Evolutionary conservation across 2,329 filamentous ascomycete genomes (phyloP).

Genomic region (Ophidiomyces ophidiicola): DNA sequence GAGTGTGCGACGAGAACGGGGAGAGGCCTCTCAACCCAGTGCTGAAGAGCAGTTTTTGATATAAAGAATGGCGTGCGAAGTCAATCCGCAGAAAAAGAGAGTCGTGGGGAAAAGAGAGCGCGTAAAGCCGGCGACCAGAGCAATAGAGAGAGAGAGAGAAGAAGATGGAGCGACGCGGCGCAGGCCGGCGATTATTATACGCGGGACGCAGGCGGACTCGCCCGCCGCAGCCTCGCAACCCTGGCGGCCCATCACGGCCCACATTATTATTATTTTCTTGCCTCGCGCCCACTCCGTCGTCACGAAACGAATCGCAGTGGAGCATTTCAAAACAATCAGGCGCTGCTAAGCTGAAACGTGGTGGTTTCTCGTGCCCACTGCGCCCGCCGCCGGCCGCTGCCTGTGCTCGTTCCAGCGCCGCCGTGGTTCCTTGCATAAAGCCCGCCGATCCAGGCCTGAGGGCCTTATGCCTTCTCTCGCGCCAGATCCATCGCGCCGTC

Average conservation of each 20-base stretch:
- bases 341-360: too few relatives aligned
- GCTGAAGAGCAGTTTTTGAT: conserved; percentile 9
- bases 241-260: background rate
- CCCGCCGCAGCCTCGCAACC: too few relatives aligned
- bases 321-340: conserved; percentile 5
- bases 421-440: too few relatives aligned
- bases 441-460: too few relatives aligned
- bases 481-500: too few relatives aligned
- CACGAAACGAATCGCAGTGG: background rate
- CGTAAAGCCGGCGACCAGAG: conserved; percentile 10
- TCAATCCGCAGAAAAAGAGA: conserved; percentile 26
- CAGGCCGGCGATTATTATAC: too few relatives aligned
- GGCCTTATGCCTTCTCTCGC: too few relatives aligned
- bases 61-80: conserved; percentile 22
- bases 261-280: background rate
- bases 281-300: too few relatives aligned
- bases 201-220: too few relatives aligned
- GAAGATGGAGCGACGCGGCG: background rate
- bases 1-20: conserved; percentile 3
- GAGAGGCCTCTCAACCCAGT: conserved; percentile 9
- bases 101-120: conserved; percentile 12
- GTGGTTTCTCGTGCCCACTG: too few relatives aligned
- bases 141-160: conserved; percentile 11
- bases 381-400: too few relatives aligned
- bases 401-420: too few relatives aligned